Evolutionary conservation across 1,139 yeast genomes (phyloP), one percentile per base, ranked within the genome.

Genomic region (Hanseniaspora sp.): DNA sequence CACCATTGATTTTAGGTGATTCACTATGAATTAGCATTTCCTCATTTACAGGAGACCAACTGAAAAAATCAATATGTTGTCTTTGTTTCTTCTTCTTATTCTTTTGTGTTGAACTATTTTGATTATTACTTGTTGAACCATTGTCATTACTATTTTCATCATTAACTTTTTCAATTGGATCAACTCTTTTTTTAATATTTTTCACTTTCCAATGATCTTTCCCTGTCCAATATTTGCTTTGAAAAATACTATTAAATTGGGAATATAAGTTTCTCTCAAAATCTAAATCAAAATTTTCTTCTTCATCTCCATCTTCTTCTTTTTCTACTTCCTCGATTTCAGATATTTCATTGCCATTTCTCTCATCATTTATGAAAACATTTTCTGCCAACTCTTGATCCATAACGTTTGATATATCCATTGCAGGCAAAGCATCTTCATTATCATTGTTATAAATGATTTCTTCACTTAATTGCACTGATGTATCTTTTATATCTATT

Each of bases 201-300:
- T 77, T 71, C 11, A 90, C 86, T 67, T 84, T 85, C 97, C 97
- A 92, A 67, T 87, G 94, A 59, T 86, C 94, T 6, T 96, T 92
- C 8, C 96, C 96, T 45, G 95, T 77, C 95, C 95, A 87, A 64
- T 79, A 82, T 47, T 77, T 74, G 58, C 75, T 79, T 6, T 44
- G 45, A 69, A 86, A 70, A 17, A 78, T 75, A 58, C 79, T 81
- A 63, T 86, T 95, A 66, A 86, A 86, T 64, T 85, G 85, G 0
- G 86, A 81, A 81, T 87, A 80, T 54, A 86, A 72, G 61, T 83
- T 87, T 56, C 39, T 46, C 30, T 54, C 54, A 40, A 54, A 52
- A 15, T 46, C 46, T 23, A 54, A 12, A 28, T 48, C 55, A 29
- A 40, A 44, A 28, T 52, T 52, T 23, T 55, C 57, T 12, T 54